phyloP scores from a whole-genome alignment of 106 monocot species.

The Platanthera guangdongensis region DNA sequence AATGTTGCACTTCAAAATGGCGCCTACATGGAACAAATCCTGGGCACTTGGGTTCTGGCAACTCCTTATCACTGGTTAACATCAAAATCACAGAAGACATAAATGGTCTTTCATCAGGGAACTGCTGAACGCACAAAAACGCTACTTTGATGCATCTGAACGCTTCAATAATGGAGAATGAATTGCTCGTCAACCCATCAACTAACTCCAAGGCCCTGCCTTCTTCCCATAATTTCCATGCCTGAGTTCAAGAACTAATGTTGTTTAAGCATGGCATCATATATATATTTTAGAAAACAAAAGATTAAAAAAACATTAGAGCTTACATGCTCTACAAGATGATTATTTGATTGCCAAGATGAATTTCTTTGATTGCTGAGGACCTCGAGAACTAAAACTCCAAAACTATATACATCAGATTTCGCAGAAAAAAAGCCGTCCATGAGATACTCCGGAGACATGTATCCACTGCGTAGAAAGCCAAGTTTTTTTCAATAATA shows the following conservation, averaged over 20 bases:
- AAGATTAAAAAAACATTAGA: not conserved
- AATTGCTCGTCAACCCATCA: constrained; percentile 6
- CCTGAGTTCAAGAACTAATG: constrained; percentile 5
- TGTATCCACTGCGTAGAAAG: constrained; percentile 38
- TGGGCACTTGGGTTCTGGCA: constrained; percentile 30
- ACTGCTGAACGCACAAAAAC: constrained; percentile 28
- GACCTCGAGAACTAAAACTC: constrained; percentile 43
- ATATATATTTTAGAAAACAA: not conserved
- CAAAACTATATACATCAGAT: constrained; percentile 65
- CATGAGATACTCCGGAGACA: constrained; percentile 49
- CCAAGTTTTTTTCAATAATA: too few species aligned
- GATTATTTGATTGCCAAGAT: not conserved
- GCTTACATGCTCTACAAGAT: constrained; percentile 39
- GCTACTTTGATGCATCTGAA: constrained; percentile 34
- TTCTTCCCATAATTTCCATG: constrained; percentile 21
- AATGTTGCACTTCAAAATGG: too few species aligned
- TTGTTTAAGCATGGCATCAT: not conserved
- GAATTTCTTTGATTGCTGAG: constrained; percentile 36
- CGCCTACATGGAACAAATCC: constrained; percentile 8
- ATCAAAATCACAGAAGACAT: constrained; percentile 27
- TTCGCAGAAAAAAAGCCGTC: constrained; percentile 41
- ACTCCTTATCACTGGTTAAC: constrained; percentile 10
- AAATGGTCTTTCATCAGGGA: constrained; percentile 25
- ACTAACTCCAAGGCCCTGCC: constrained; percentile 12
- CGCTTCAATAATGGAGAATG: not conserved